Percentiles rank a stretch among this genome's conserved stretches.
These are phyloP conservation scores for Clonostachys sp. DNA, from an alignment of 2,329 filamentous ascomycete genomes.

Conservation along the genomic window DNA sequence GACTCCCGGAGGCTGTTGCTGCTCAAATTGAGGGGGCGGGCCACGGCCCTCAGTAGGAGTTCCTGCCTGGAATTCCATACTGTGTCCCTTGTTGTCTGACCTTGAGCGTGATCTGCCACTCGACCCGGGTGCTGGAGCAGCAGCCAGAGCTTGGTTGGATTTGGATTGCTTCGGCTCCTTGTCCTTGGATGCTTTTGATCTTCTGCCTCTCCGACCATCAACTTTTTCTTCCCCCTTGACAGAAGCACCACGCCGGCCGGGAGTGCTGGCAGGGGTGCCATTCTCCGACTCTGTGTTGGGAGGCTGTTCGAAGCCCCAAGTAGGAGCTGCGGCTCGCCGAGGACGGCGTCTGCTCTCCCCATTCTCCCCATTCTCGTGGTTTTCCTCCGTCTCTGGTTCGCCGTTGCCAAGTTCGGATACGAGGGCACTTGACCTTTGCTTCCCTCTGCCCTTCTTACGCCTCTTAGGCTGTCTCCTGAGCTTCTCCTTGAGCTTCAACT, in stretches of 20 bases:
- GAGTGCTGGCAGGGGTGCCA: constrained; percentile 52
- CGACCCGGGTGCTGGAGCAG: constrained; percentile 28
- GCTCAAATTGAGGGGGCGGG: constrained; percentile 36
- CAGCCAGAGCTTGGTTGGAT: constrained; percentile 37
- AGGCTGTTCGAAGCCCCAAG: constrained; percentile 61
- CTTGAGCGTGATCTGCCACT: constrained; percentile 33
- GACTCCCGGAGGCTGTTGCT: constrained; percentile 27
- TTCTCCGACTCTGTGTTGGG: constrained; percentile 53
- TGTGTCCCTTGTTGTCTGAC: constrained; percentile 25
- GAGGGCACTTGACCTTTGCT: constrained; percentile 58
- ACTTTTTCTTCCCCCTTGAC: constrained; percentile 44
- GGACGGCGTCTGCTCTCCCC: constrained; percentile 52
- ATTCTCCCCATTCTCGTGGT: constrained; percentile 54
- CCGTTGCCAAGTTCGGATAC: constrained; percentile 62
- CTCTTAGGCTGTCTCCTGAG: constrained; percentile 59
- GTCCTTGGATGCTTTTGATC: constrained; percentile 32
- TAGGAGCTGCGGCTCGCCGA: constrained; percentile 65
- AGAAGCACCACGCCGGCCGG: constrained; percentile 42
- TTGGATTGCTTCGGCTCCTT: constrained; percentile 32
- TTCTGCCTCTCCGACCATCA: constrained; percentile 28
- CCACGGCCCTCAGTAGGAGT: constrained; percentile 32
- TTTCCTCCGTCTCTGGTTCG: constrained; percentile 52
- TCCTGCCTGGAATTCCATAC: constrained; percentile 33
- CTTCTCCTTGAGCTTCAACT: constrained; percentile 73
- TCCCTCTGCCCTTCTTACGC: constrained; percentile 51